A percentile compares a stretch with the other conserved stretches of the same genome.
Conservation (phyloP, 352 stramenopile genomes). For the Globisporangium heterothallicum region DNA sequence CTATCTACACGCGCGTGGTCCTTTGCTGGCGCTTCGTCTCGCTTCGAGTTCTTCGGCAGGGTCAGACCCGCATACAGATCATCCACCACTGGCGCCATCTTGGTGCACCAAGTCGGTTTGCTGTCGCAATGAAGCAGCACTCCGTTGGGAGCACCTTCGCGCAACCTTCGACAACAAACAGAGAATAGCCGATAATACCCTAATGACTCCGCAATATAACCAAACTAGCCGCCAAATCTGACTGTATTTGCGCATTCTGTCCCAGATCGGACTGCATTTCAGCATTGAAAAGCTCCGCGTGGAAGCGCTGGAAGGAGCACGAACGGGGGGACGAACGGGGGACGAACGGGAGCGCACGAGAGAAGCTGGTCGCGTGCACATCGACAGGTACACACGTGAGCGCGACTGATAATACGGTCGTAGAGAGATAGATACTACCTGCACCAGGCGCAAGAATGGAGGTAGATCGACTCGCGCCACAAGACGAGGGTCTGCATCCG, state of each 20-base stretch:
- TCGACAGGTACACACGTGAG: too few species aligned
- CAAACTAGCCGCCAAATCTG: too few species aligned
- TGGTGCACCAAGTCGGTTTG: too few species aligned
- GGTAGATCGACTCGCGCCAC: constrained; percentile 9
- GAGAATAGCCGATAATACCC: too few species aligned
- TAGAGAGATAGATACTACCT: neutral
- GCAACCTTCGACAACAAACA: too few species aligned
- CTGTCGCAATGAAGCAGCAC: neutral
- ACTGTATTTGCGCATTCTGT: too few species aligned
- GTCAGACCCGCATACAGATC: constrained; percentile 58
- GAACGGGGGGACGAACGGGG: neutral
- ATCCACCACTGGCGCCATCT: neutral
- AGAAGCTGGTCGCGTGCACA: neutral
- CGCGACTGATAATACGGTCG: too few species aligned
- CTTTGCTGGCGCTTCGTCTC: constrained; percentile 5
- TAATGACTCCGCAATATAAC: too few species aligned
- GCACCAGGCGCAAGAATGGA: constrained; percentile 9
- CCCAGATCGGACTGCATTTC: neutral
- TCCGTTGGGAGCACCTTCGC: constrained; percentile 4
- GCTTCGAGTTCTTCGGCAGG: constrained; percentile 43
- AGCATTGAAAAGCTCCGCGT: constrained; percentile 9
- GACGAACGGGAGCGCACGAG: too few species aligned
- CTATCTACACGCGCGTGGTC: neutral
- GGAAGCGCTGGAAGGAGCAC: neutral
- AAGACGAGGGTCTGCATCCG: constrained; percentile 42